Conservation (phyloP, 305 asterid species). For the Fraxinus baroniana region DNA sequence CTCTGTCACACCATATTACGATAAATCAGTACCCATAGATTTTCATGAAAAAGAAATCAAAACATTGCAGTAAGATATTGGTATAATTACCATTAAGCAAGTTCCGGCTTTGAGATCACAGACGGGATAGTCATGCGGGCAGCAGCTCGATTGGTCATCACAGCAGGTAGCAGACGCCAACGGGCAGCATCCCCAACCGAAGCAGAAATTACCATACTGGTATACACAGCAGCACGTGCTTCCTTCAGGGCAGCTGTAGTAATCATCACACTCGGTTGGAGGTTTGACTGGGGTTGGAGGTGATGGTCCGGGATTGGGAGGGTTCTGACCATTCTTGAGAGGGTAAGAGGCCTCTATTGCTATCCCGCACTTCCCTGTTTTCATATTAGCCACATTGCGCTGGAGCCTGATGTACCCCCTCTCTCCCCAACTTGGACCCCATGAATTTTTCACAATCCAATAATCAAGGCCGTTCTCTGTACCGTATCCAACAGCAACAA, state of each 20-base stretch:
- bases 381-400: conserved; percentile 19
- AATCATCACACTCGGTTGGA: conserved; percentile 35
- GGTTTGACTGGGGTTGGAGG: conserved; percentile 49
- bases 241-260: conserved; percentile 27
- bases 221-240: conserved; percentile 44
- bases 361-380: conserved; percentile 25
- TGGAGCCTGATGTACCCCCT: conserved; percentile 22
- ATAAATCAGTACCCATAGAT: background rate
- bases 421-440: conserved; percentile 36
- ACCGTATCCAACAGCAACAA: conserved; percentile 30
- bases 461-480: conserved; percentile 23
- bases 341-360: conserved; percentile 30
- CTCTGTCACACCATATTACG: conserved; percentile 26
- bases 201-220: conserved; percentile 25
- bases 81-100: conserved; percentile 15
- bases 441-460: conserved; percentile 30
- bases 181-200: conserved; percentile 55
- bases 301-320: conserved; percentile 34
- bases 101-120: conserved; percentile 31
- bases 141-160: conserved; percentile 41
- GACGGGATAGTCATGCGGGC: conserved; percentile 44
- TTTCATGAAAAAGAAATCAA: background rate
- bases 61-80: background rate
- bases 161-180: conserved; percentile 47
- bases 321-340: conserved; percentile 18